phyloP scores from a whole-genome alignment of 257 asterid species.

The Scutellaria minor region DNA sequence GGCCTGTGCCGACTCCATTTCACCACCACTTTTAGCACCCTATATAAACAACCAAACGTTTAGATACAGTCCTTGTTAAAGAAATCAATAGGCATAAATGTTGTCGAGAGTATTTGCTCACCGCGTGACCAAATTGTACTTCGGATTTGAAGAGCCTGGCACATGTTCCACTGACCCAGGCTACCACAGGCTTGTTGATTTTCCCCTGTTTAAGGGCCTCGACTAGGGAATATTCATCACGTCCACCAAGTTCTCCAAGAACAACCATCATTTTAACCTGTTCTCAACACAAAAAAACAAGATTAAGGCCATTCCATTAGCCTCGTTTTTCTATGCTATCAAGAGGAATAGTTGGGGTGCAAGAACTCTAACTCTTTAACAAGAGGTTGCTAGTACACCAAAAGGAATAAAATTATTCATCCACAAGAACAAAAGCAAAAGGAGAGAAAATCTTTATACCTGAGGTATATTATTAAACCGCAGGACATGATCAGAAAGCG shows the following conservation, averaged over 20 bases:
- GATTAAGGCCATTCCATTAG: conserved; percentile 6
- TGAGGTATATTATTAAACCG: conserved; percentile 97
- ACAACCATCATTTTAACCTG: conserved; percentile 93
- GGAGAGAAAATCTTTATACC: conserved; percentile 45
- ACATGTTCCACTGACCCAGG: conserved; percentile 99
- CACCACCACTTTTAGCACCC: conserved; percentile 99
- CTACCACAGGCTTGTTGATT: conserved; percentile 91
- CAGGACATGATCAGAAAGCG: conserved; percentile 96
- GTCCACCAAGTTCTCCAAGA: conserved; percentile 99
- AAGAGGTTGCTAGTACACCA: neutral
- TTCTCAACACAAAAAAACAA: conserved; percentile 12
- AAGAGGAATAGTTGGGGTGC: neutral
- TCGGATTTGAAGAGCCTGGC: conserved; percentile 95
- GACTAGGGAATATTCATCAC: conserved; percentile 95
- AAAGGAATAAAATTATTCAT: neutral
- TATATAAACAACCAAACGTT: conserved; percentile 27
- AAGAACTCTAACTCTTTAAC: neutral
- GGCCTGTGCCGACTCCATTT: conserved; percentile 98
- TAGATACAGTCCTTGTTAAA: conserved; percentile 13
- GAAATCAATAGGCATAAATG: conserved; percentile 6
- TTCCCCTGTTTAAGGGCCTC: conserved; percentile 96
- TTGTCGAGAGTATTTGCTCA: conserved; percentile 44
- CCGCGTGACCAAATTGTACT: conserved; percentile 99
- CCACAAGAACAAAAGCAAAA: neutral
- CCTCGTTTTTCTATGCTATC: neutral